These are phyloP conservation scores for Lodderomyces parapsilosis DNA, from an alignment of 1,139 yeast genomes.

Conservation along the genomic window DNA sequence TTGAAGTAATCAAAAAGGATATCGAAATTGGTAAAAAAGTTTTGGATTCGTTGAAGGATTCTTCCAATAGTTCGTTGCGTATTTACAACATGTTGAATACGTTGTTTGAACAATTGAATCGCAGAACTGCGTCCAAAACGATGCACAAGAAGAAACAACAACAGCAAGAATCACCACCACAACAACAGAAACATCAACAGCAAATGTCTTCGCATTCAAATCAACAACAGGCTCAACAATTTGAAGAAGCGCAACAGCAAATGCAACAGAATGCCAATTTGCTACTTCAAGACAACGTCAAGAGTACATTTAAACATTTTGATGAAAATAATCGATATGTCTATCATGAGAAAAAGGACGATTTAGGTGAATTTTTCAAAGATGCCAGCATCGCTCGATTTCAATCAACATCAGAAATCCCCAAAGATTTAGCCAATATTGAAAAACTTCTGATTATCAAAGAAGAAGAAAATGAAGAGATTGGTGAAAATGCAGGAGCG, in stretches of 20 bases:
- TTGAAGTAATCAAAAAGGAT: constrained; percentile 69
- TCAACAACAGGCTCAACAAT: too few relatives aligned
- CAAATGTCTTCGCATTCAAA: too few relatives aligned
- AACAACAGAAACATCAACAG: too few relatives aligned
- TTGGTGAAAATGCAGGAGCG: constrained; percentile 11
- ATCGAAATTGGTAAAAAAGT: constrained; percentile 82
- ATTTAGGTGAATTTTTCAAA: constrained; percentile 14
- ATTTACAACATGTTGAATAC: constrained; percentile 78
- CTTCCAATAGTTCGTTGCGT: constrained; percentile 75
- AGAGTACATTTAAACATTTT: constrained; percentile 33
- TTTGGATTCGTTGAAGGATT: constrained; percentile 66
- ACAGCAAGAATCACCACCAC: background rate
- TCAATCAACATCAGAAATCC: constrained; percentile 14
- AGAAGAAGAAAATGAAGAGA: constrained; percentile 13
- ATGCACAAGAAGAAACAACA: constrained; percentile 5
- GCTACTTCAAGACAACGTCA: constrained; percentile 21
- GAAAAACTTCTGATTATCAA: constrained; percentile 6
- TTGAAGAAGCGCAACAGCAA: background rate
- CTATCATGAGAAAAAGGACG: constrained; percentile 8
- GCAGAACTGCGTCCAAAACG: constrained; percentile 55
- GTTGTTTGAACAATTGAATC: constrained; percentile 76
- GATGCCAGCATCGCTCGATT: constrained; percentile 14
- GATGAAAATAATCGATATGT: constrained; percentile 34
- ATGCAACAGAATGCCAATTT: constrained; percentile 7
- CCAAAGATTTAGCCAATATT: constrained; percentile 7